Evolutionary conservation across 805 yeast species (phyloP), one percentile per base, ranked within the genome.

Genomic region (Ogataea angusta): DNA sequence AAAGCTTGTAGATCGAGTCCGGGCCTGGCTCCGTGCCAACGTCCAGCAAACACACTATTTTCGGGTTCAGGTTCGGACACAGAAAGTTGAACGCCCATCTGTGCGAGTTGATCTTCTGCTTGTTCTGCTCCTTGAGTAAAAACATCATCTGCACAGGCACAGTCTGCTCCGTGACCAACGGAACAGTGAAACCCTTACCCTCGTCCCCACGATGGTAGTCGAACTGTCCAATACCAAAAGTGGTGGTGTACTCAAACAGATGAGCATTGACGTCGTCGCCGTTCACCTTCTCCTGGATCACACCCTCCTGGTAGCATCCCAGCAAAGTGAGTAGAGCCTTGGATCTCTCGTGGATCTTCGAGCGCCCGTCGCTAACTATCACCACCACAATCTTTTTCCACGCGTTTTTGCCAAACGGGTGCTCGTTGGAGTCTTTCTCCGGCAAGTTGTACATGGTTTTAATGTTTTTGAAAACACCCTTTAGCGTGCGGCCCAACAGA

Each of bases 71-170:
- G 32, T 84, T 73, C 35, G 91, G 87, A 21, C 88, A 87, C 63
- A 91, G 80, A 12, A 95, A 90, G 64, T 90, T 91, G 67, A 90
- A 82, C 28, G 95, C 89, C 98, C 98, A 90, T 59, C 97, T 74
- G 64, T 90, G 98, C 3, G 96, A 87, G 63, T 90, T 91, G 63
- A 91, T 90, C 57, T 91, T 91, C 61, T 86, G 83, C 50, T 83
- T 78, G 63, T 91, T 90, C 60, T 84, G 80, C 56, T 91, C 97
- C 59, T 90, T 90, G 51, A 91, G 68, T 50, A 95, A 84, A 60
- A 90, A 90, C 49, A 91, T 66, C 59, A 91, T 66, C 62, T 91
- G 98, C 7, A 88, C 85, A 1, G 98, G 98, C 3, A 80, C 76
- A 3, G 76, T 70, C 43, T 62, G 62, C 42, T 79, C 82, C 2